Conservation (phyloP, 306 rosid species). For the Lathyrus aphaca region DNA sequence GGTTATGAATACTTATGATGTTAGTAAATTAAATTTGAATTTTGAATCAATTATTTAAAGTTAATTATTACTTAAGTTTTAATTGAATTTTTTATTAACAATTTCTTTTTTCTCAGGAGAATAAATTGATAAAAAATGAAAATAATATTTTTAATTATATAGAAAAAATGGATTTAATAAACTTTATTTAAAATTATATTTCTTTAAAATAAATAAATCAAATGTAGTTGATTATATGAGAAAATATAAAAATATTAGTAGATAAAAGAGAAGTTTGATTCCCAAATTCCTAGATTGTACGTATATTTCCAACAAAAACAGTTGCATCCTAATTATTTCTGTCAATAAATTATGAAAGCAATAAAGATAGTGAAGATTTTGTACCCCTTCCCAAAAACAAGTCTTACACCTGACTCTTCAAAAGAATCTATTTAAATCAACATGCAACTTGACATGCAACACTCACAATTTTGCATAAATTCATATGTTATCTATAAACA, state of each 20-base stretch:
- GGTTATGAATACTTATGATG: too few species aligned
- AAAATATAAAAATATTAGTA: background rate
- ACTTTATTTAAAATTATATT: too few species aligned
- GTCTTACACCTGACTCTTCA: slow-evolving; percentile 55
- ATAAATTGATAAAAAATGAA: too few species aligned
- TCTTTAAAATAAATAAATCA: too few species aligned
- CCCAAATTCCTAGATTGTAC: slow-evolving; percentile 40
- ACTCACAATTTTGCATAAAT: slow-evolving; percentile 50
- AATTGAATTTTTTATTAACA: too few species aligned
- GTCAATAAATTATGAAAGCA: slow-evolving; percentile 43
- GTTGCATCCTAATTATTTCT: slow-evolving; percentile 13
- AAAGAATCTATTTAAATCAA: slow-evolving; percentile 45
- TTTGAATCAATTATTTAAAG: too few species aligned
- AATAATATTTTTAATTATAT: too few species aligned
- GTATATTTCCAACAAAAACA: slow-evolving; percentile 39
- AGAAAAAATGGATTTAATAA: too few species aligned
- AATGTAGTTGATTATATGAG: background rate
- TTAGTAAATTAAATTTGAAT: too few species aligned
- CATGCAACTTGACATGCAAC: slow-evolving; percentile 57
- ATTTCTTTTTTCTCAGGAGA: too few species aligned
- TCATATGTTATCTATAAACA: slow-evolving; percentile 43
- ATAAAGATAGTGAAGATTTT: slow-evolving; percentile 35
- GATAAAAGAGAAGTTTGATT: slow-evolving; percentile 4
- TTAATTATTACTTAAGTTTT: too few species aligned
- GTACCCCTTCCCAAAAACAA: slow-evolving; percentile 25